A percentile compares a stretch with the other conserved stretches of the same genome.
phyloP scores from a whole-genome alignment of 2,329 filamentous ascomycete genomes.

The Epichloe sp. region DNA sequence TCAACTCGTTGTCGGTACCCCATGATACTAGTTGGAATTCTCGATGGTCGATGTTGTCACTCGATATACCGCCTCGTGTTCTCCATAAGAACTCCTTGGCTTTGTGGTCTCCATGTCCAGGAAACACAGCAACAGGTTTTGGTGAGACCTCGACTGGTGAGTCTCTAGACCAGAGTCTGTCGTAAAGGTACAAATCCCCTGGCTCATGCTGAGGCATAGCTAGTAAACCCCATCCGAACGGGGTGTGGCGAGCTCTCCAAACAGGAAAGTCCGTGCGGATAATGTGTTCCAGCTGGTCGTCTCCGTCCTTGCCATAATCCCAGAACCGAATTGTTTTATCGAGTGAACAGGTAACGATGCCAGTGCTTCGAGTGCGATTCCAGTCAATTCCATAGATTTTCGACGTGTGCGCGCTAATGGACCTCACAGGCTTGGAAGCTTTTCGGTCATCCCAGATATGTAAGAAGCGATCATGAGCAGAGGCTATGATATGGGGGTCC shows the following conservation, averaged over 20 bases:
- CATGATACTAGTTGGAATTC: slow-evolving; percentile 91
- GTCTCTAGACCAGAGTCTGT: slow-evolving; percentile 39
- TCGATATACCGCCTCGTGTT: slow-evolving; percentile 53
- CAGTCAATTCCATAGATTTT: slow-evolving; percentile 95
- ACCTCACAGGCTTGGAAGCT: slow-evolving; percentile 63
- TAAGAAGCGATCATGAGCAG: slow-evolving; percentile 76
- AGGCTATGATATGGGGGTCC: slow-evolving; percentile 75
- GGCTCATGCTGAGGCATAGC: slow-evolving; percentile 89
- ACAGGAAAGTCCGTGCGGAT: slow-evolving; percentile 77
- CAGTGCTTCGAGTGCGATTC: slow-evolving; percentile 64
- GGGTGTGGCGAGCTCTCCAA: slow-evolving; percentile 82
- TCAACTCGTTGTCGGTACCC: slow-evolving; percentile 75
- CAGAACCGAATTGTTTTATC: slow-evolving; percentile 91
- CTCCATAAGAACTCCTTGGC: slow-evolving; percentile 92
- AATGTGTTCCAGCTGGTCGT: slow-evolving; percentile 58
- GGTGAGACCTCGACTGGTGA: slow-evolving; percentile 30
- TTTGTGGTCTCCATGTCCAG: slow-evolving; percentile 50
- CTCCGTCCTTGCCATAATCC: slow-evolving; percentile 55
- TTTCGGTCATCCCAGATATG: slow-evolving; percentile 85
- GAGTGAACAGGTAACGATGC: slow-evolving; percentile 75
- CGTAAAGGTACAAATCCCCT: slow-evolving; percentile 74
- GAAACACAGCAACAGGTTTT: slow-evolving; percentile 43
- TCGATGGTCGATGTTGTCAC: slow-evolving; percentile 61
- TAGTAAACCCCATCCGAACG: slow-evolving; percentile 73
- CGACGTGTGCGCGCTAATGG: slow-evolving; percentile 76